phyloP scores from a whole-genome alignment of 164 flowering plant species.

The Piper longum region DNA sequence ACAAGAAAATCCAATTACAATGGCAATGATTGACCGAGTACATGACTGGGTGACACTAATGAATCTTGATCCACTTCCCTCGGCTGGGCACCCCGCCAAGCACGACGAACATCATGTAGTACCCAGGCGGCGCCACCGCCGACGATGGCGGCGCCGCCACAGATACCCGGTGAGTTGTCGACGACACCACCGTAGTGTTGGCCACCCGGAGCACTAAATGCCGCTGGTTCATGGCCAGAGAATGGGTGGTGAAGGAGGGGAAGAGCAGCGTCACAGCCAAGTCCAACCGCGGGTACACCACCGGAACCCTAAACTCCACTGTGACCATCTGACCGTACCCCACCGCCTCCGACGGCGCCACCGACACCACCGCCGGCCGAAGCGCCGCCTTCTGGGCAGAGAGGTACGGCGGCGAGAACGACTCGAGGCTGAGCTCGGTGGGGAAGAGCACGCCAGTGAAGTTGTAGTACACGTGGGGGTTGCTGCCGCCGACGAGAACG shows the following conservation, averaged over 20 bases:
- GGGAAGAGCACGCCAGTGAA: slow-evolving; percentile 40
- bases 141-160: slow-evolving; percentile 37
- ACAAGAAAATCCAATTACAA: too few species aligned
- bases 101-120: slow-evolving; percentile 67
- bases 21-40: too few species aligned
- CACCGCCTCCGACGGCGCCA: slow-evolving; percentile 11
- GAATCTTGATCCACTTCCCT: slow-evolving; percentile 50
- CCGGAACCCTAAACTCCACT: slow-evolving; percentile 21
- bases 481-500: slow-evolving; percentile 80
- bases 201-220: slow-evolving; percentile 27
- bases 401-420: slow-evolving; percentile 50
- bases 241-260: slow-evolving; percentile 76
- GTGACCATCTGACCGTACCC: slow-evolving; percentile 26
- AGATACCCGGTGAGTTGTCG: slow-evolving; percentile 19
- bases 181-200: slow-evolving; percentile 14
- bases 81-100: slow-evolving; percentile 52
- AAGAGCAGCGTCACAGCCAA: slow-evolving; percentile 36
- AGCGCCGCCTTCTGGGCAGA: slow-evolving; percentile 8
- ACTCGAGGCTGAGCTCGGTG: slow-evolving; percentile 72
- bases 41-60: slow-evolving; percentile 1
- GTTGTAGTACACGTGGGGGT: slow-evolving; percentile 55
- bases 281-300: slow-evolving; percentile 6
- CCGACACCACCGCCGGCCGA: slow-evolving; percentile 37
- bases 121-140: slow-evolving; percentile 69
- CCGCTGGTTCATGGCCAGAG: slow-evolving; percentile 70